Evolutionary conservation across 495 filamentous ascomycete genomes (phyloP).

Genomic region (Hypomontagnella submonticulosa): DNA sequence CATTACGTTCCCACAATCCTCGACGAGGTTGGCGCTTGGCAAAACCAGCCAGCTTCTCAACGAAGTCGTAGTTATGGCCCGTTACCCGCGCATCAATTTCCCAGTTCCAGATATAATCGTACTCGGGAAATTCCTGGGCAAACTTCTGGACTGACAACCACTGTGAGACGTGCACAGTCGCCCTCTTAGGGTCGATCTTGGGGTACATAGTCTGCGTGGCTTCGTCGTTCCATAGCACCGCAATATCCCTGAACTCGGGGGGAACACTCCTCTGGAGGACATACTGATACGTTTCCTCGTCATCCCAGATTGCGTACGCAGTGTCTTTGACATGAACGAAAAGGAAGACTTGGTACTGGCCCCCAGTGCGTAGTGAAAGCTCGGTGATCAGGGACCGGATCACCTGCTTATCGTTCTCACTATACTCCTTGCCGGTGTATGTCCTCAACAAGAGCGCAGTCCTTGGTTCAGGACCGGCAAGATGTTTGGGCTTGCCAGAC

Average conservation of each 20-base stretch:
- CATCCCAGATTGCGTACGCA: conserved; percentile 64
- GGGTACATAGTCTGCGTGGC: conserved; percentile 69
- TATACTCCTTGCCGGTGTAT: conserved; percentile 74
- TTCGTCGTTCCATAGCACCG: conserved; percentile 73
- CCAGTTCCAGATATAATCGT: conserved; percentile 81
- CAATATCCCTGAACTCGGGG: conserved; percentile 71
- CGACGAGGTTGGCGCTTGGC: conserved; percentile 71
- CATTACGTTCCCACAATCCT: conserved; percentile 78
- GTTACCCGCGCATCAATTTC: conserved; percentile 78
- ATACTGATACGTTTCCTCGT: conserved; percentile 63
- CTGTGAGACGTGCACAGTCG: conserved; percentile 60
- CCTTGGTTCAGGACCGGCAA: conserved; percentile 55
- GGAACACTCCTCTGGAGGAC: conserved; percentile 67
- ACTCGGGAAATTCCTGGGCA: conserved; percentile 73
- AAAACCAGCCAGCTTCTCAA: conserved; percentile 69
- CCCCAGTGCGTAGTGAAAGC: conserved; percentile 75
- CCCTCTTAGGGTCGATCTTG: conserved; percentile 54
- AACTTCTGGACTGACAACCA: conserved; percentile 73
- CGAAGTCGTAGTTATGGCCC: conserved; percentile 76
- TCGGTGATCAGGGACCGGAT: conserved; percentile 81
- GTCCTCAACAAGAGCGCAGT: conserved; percentile 78
- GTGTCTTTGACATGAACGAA: conserved; percentile 77
- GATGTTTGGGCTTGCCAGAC: conserved; percentile 23
- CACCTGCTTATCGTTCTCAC: conserved; percentile 73
- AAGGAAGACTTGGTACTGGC: conserved; percentile 80